Percentiles rank a stretch among this genome's conserved stretches.
Evolutionary conservation across 176 grass and related monocot genomes (phyloP).

Genomic region (Oryza meyeriana): DNA sequence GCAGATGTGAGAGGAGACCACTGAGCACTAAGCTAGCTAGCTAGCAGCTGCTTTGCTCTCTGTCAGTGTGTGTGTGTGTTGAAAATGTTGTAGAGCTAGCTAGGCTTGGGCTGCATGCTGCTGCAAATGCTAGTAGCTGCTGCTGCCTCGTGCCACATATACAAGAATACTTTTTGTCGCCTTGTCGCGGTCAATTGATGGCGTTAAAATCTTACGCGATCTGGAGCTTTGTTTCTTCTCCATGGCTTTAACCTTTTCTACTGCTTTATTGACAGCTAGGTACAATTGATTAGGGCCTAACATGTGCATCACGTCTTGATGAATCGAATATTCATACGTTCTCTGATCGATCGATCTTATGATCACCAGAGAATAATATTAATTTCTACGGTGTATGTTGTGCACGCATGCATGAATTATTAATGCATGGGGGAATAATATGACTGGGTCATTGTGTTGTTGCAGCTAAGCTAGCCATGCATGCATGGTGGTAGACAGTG

Average conservation of each 20-base stretch:
- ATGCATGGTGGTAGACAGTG: conserved; percentile 1
- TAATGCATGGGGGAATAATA: conserved; percentile 13
- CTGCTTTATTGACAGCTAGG: background rate
- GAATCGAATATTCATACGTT: background rate
- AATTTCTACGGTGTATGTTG: background rate
- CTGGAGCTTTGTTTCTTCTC: conserved; percentile 32
- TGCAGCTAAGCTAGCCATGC: background rate
- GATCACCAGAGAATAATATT: background rate
- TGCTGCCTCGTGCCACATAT: conserved; percentile 28
- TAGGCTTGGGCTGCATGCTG: background rate
- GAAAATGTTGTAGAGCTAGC: conserved; percentile 18
- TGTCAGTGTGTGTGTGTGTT: background rate
- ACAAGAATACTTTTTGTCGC: conserved; percentile 38
- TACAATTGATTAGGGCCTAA: background rate
- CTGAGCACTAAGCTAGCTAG: background rate
- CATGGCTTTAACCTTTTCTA: conserved; percentile 8
- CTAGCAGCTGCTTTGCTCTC: background rate
- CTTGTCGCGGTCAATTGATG: conserved; percentile 33
- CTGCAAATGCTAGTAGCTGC: too few species aligned
- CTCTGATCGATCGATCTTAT: background rate
- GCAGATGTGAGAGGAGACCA: conserved; percentile 34
- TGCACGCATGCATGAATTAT: background rate
- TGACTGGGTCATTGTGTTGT: background rate
- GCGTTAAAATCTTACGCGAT: conserved; percentile 36
- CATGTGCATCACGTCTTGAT: background rate